Percentiles rank a stretch among this genome's conserved stretches.
These are phyloP conservation scores for Brettanomyces anomalus DNA, from an alignment of 805 yeast genomes.

Conservation along the genomic window DNA sequence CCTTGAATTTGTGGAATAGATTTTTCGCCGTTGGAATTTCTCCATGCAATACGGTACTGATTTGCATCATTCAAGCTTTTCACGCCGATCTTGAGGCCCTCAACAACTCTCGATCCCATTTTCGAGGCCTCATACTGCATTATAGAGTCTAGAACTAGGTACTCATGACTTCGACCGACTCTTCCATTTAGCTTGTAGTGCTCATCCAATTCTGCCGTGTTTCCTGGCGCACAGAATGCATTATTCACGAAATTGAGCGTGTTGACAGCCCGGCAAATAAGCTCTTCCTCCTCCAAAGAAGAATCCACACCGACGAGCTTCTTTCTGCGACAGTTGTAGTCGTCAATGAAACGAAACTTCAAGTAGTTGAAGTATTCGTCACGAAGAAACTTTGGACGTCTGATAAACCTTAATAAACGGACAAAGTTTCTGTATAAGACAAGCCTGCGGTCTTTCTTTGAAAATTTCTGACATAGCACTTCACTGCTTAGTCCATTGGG, in stretches of 20 bases:
- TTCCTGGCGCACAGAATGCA: slow-evolving; percentile 10
- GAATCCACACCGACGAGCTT: not conserved
- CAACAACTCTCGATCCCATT: not conserved
- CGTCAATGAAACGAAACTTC: slow-evolving; percentile 16
- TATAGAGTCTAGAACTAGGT: slow-evolving; percentile 11
- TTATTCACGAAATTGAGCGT: slow-evolving; percentile 20
- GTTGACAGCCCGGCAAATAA: slow-evolving; percentile 12
- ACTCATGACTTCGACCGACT: slow-evolving; percentile 6
- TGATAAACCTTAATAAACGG: slow-evolving; percentile 9
- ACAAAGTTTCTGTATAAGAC: slow-evolving; percentile 16
- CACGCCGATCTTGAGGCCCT: not conserved
- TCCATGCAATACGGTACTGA: not conserved
- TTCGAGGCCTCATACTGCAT: slow-evolving; percentile 18
- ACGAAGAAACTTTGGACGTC: slow-evolving; percentile 5
- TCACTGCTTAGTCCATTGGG: slow-evolving; percentile 12
- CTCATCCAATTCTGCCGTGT: not conserved
- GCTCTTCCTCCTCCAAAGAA: slow-evolving; percentile 6
- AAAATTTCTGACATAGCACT: slow-evolving; percentile 6
- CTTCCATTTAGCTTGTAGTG: not conserved
- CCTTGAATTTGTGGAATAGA: not conserved
- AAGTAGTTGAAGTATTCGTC: slow-evolving; percentile 6
- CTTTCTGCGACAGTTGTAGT: slow-evolving; percentile 13
- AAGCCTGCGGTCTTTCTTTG: slow-evolving; percentile 3
- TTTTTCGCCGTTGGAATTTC: too few relatives aligned
- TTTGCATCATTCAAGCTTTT: not conserved